Base-by-base conservation (phyloP, 108 stramenopile genomes). In the Conticribra weissflogii region DNA sequence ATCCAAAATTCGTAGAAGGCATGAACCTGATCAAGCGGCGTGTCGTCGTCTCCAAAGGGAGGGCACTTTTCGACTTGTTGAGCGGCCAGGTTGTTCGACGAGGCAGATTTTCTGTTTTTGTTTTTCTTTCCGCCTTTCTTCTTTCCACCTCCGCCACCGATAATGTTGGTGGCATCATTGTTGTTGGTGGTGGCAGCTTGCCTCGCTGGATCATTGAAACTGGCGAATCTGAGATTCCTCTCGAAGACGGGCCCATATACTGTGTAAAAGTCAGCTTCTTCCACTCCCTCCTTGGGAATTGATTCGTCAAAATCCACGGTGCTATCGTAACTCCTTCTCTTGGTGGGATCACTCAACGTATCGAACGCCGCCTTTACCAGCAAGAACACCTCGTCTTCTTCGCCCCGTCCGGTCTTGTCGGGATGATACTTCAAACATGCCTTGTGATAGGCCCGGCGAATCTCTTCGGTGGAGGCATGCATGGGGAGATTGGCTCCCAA, bases 1-100 rank as follows among this genome's bases (percentile, higher is more conserved):
- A 85, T 83, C 99, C 99, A 99, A 74, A 96, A 98, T 7, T 90
- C 92, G 72, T 99, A 99, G 76, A 98, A 99, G 7, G 78, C 82
- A 54, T 95, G 69, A 0, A 99, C 99, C 63, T 98, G 65, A 5
- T 83, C 86, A 7, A 96, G 78, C 14, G 95, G 86, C 5, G 97
- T 92, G 55, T 70, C 28, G 15, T 87, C 88, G 59, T 94, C 95
- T 3, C 99, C 99, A 19, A 99, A 86, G 3, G 81, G 59, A 1
- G 98, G 98, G 3, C 56, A 60, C 32, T 66, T 72, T 22, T 74
- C 58, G 27, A 60, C 27, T 16, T 22, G 36, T 30, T 41, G 16
- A 19, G 34, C 16, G 24, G 59, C 1, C 14, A 21, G 1, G 17
- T 57, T 29, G 29, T 57, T 50, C 1, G 63, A 30, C 7, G 62